Percentiles rank a stretch among this genome's conserved stretches.
Evolutionary conservation across 176 grass and related monocot species (phyloP).

Genomic region (Areca catechu): DNA sequence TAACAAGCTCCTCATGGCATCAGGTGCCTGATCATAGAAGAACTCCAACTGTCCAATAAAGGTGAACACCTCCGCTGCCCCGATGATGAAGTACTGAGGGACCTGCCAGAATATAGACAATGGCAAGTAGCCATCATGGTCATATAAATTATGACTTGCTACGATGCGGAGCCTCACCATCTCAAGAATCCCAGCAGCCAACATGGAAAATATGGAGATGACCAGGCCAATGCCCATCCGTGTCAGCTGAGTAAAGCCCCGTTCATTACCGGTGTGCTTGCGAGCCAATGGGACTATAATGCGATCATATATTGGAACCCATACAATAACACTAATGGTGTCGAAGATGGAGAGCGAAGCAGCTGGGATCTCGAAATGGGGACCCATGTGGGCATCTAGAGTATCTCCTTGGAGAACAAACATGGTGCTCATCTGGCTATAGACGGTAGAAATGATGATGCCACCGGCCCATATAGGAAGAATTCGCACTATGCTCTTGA

Average conservation of each 20-base stretch:
- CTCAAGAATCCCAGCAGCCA: slow-evolving; percentile 57
- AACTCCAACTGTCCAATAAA: slow-evolving; percentile 81
- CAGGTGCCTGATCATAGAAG: slow-evolving; percentile 90
- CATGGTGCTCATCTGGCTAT: slow-evolving; percentile 75
- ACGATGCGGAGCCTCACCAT: slow-evolving; percentile 38
- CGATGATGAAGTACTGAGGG: slow-evolving; percentile 77
- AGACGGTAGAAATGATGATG: slow-evolving; percentile 65
- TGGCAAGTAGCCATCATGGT: slow-evolving; percentile 23
- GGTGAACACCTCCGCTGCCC: slow-evolving; percentile 65
- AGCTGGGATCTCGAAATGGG: slow-evolving; percentile 40
- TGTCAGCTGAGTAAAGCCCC: slow-evolving; percentile 84
- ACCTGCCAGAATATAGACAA: slow-evolving; percentile 88
- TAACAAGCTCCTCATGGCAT: slow-evolving; percentile 76
- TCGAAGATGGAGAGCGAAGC: slow-evolving; percentile 72
- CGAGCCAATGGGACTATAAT: slow-evolving; percentile 47
- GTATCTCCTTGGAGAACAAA: slow-evolving; percentile 82
- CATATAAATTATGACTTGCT: slow-evolving; percentile 30
- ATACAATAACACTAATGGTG: slow-evolving; percentile 69
- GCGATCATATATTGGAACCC: slow-evolving; percentile 71
- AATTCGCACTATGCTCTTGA: slow-evolving; percentile 59
- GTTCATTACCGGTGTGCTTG: slow-evolving; percentile 24
- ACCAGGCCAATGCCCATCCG: slow-evolving; percentile 89
- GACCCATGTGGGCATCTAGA: slow-evolving; percentile 41
- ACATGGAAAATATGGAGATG: slow-evolving; percentile 68
- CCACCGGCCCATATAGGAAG: slow-evolving; percentile 75